These are phyloP conservation scores for Fusarium sp. DNA, from an alignment of 2,329 filamentous ascomycete species.

Conservation along the genomic window DNA sequence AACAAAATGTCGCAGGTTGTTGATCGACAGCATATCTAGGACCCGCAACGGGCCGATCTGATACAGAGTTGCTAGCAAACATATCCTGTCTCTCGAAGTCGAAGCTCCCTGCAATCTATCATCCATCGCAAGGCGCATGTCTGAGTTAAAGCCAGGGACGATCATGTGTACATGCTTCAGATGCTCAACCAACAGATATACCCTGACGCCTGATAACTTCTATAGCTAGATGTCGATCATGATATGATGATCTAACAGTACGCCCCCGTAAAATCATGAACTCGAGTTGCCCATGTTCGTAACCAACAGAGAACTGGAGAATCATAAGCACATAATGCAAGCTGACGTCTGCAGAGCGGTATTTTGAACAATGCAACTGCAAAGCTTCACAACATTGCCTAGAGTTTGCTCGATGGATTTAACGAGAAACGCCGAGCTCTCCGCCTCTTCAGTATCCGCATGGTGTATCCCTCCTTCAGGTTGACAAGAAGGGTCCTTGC, in stretches of 20 bases:
- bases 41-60: constrained; percentile 37
- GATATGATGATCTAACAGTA: constrained; percentile 14
- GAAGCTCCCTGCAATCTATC: constrained; percentile 12
- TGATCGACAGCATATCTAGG: constrained; percentile 30
- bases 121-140: constrained; percentile 2
- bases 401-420: background rate
- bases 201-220: background rate
- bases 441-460: background rate
- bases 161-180: background rate
- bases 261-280: background rate
- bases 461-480: background rate
- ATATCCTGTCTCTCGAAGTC: background rate
- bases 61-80: constrained; percentile 19
- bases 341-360: constrained; percentile 12
- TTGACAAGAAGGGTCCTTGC: background rate
- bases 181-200: constrained; percentile 14
- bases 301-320: background rate
- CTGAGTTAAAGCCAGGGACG: constrained; percentile 6
- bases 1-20: constrained; percentile 30
- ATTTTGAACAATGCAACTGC: background rate
- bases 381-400: background rate
- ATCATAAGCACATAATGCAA: constrained; percentile 14
- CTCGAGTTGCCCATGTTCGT: background rate
- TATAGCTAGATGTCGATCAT: constrained; percentile 19
- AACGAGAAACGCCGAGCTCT: background rate